Evolutionary conservation across 2,329 filamentous ascomycete species (phyloP), one percentile per base, ranked within the genome.

Genomic region (Pseudopyricularia javanii): DNA sequence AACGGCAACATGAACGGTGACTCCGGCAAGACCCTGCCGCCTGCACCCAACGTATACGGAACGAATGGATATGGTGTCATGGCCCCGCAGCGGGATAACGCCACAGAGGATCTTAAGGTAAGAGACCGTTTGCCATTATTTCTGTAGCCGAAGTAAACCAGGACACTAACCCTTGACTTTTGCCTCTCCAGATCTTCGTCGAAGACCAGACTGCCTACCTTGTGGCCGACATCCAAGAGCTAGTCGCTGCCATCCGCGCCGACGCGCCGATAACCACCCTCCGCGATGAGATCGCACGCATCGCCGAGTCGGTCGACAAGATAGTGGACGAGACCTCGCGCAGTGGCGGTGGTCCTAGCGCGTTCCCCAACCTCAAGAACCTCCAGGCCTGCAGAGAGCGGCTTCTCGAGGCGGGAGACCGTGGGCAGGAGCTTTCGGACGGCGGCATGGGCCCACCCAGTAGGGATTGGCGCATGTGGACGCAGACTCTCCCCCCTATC

Each of bases 191-290:
- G 80, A 79, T 87, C 55, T 91, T 89, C 63, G 78, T 94, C 34
- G 86, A 93, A 63, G 86, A 91, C 62, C 87, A 93, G 65, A 91
- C 86, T 11, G 86, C 87, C 50, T 72, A 82, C 3, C 76, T 95
- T 55, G 84, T 93, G 26, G 82, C 88, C 58, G 86, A 82, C 47
- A 90, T 94, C 57, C 87, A 93, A 67, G 79, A 82, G n/a, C 78
- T 95, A 7, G 87, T 94, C 48, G 76, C 78, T 52, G 81, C 80
- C 30, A 84, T 90, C 56, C 83, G 86, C 52, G 74, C 76, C 50
- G 80, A 86, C 58, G 78, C 79, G 30, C 71, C 75, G 28, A 78
- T 86, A 54, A 72, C 78, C 54, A 76, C 81, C 54, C 83, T 94
- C 55, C 79, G 78, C 26, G 75, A 73, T n/a, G 79, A 89, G 63